Base-by-base conservation (phyloP, 805 yeast genomes). In the Kurtzmaniella cleridarum region DNA sequence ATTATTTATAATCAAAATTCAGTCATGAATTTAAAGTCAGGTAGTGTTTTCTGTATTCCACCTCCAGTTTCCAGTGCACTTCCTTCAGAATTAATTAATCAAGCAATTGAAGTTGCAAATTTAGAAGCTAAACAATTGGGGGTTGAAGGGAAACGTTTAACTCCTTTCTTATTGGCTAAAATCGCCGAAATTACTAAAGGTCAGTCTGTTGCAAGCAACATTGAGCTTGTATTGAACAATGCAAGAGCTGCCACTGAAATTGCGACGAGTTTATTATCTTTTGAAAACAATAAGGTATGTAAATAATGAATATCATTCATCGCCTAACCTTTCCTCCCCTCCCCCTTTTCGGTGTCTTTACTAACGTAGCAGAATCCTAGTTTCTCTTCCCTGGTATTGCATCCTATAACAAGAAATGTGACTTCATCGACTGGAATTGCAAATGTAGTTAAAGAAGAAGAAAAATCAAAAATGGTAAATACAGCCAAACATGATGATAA, bases 11-110 rank as follows among this genome's bases (percentile, higher is more conserved):
- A 65, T 41, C 71, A 66, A 34, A 59, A 54, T 39, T 58, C 65
- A 7, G 40, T 50, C 2, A 66, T 88, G 72, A 62, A 66, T 0
- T 60, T 86, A 42, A 51, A 65, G 0, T 74, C 82, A n/a, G 96
- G 96, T 1, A 76, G 70, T 42, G 71, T 89, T 9, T 78, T 88
- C 48, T 88, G 96, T 54, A 71, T 85, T 9, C 96, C 96, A 0
- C 90, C 95, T 0, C 95, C 95, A 0, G 56, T 51, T 7, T 73
- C 74, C 3, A 57, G 71, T 29, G 87, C 95, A 0, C 58, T 88
- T 41, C 71, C 75, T 24, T 65, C 75, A 3, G 63, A 51, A 0
- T 63, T 72, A 35, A 83, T 88, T 18, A 67, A 68, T 41, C 53
- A 43, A 1, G 71, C 84, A 14, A 85, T 88, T 39, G 71, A 69